These are phyloP conservation scores for Calonectria pteridis DNA, from an alignment of 2,329 filamentous ascomycete genomes.

Conservation along the genomic window DNA sequence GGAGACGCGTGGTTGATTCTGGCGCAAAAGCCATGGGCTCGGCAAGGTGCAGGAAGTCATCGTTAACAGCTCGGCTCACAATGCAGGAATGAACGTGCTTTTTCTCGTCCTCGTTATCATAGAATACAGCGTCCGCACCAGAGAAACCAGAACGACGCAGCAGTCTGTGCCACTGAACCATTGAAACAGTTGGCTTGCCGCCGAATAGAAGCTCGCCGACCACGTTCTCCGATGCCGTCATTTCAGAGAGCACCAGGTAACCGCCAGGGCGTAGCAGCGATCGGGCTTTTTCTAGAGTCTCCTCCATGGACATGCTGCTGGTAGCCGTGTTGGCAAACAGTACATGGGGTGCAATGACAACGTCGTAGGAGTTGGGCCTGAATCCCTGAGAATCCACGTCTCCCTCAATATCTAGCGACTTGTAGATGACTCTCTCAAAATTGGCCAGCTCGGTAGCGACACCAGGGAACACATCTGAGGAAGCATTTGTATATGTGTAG, in stretches of 20 bases:
- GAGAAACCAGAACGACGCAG: neutral
- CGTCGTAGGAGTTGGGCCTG: neutral
- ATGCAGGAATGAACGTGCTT: neutral
- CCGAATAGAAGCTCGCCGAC: neutral
- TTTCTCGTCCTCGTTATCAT: neutral
- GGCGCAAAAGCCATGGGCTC: neutral
- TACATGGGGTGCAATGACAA: neutral
- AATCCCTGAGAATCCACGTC: neutral
- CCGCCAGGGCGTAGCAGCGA: neutral
- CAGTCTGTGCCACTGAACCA: neutral
- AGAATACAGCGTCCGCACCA: neutral
- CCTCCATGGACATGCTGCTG: neutral
- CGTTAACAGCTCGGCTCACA: neutral
- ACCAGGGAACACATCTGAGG: neutral
- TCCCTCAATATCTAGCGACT: neutral
- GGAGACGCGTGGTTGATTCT: neutral
- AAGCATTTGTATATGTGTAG: neutral
- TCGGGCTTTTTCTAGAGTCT: neutral
- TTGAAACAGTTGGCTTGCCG: neutral
- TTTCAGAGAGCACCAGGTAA: neutral
- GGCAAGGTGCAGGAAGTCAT: neutral
- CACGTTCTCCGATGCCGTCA: neutral
- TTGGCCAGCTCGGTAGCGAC: neutral
- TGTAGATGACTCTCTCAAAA: neutral
- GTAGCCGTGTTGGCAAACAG: neutral